Evolutionary conservation across 345 rosid species (phyloP), one percentile per base, ranked within the genome.

Genomic region (Firmiana major): DNA sequence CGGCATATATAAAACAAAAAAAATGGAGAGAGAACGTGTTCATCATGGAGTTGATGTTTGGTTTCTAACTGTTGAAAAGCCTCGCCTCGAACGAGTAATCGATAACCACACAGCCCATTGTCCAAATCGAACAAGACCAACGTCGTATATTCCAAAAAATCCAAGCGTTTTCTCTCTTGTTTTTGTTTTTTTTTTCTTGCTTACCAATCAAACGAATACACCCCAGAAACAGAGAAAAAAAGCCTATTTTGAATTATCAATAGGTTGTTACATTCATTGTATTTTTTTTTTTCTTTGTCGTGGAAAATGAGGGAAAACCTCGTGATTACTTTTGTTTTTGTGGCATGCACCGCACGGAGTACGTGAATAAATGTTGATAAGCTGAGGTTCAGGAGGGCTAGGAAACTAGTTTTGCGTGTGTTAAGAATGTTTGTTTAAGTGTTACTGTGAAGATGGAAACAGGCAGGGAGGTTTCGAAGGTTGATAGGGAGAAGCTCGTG

Each of bases 71-170:
- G 31, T 36, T 34, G 36, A 28, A 58, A 53, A 80, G 54, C 81
- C 78, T 80, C 84, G 54, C 81, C 80, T 80, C 84, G 81, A 80
- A 40, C 63, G 70, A 77, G 74, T 85, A 75, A 80, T 75, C 82
- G 66, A 78, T 26, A 55, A 4, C 54, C 48, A 40, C 63, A n/a
- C 55, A 42, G 40, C 74, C 76, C 83, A 75, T 74, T 81, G 81
- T 80, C 83, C 24, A 42, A 76, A 85, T 82, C 81, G 79, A 73
- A 69, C 73, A 58, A 80, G 8, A 66, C 81, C 76, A 70, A 8
- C 80, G 62, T 57, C 65, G 36, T 42, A 43, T 63, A 28, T 65
- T 77, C 77, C 77, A 68, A 59, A 81, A 17, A 15, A 5, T 17
- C 21, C 38, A 19, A 65, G 38, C 26, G 16, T 11, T 71, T 62